These are phyloP conservation scores for Paecilomyces dactylethromorphus DNA, from an alignment of 2,329 filamentous ascomycete genomes.

Conservation along the genomic window DNA sequence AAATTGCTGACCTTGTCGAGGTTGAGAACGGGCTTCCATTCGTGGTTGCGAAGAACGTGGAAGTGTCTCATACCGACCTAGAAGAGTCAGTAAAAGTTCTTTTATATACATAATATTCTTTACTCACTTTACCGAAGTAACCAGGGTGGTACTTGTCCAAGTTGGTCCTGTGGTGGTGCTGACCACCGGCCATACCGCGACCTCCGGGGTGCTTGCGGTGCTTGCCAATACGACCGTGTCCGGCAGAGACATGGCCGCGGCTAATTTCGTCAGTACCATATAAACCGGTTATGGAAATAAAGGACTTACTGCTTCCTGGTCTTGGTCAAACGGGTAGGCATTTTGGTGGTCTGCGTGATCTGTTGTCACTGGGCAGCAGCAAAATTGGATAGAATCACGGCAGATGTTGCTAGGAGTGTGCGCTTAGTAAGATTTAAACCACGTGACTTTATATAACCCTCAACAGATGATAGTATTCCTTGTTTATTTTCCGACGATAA, in stretches of 20 bases:
- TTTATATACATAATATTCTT: neutral
- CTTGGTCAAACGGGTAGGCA: slow-evolving; percentile 47
- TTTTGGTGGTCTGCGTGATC: slow-evolving; percentile 16
- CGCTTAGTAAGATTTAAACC: neutral
- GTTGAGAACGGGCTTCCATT: slow-evolving; percentile 99
- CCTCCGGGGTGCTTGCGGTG: slow-evolving; percentile 85
- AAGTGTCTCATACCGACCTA: slow-evolving; percentile 88
- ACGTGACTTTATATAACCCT: neutral
- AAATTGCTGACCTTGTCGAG: slow-evolving; percentile 75
- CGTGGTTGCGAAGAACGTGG: slow-evolving; percentile 92
- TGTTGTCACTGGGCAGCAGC: neutral
- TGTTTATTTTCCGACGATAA: too few relatives aligned
- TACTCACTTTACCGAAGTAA: slow-evolving; percentile 82
- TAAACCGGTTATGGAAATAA: neutral
- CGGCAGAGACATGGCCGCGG: slow-evolving; percentile 96
- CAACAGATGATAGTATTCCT: neutral
- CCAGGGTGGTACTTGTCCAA: slow-evolving; percentile 91
- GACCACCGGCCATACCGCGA: slow-evolving; percentile 90
- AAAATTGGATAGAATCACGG: neutral
- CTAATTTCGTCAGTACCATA: neutral
- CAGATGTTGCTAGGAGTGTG: neutral
- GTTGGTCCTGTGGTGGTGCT: slow-evolving; percentile 97
- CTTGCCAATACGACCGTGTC: slow-evolving; percentile 98
- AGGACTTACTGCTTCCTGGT: slow-evolving; percentile 35
- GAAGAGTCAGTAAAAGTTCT: neutral